phyloP scores from a whole-genome alignment of 345 rosid species.

The Hevea brasiliensis region DNA sequence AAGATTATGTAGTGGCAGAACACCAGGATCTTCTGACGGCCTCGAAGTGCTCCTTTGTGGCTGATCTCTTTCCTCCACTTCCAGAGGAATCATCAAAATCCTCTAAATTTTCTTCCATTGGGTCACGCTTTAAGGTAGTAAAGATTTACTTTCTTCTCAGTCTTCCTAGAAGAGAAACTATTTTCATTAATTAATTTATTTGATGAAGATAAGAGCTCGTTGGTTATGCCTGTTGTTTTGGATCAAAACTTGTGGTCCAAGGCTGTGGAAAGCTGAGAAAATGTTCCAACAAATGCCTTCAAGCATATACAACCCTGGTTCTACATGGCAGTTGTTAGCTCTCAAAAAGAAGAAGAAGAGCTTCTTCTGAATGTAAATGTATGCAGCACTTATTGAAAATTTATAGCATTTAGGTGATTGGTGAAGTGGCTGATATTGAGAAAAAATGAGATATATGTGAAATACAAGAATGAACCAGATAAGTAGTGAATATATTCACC shows the following conservation, averaged over 20 bases:
- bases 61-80: slow-evolving; percentile 79
- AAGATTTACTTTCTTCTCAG: slow-evolving; percentile 9
- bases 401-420: background rate
- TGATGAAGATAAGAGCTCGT: background rate
- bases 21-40: slow-evolving; percentile 91
- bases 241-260: background rate
- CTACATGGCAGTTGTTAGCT: background rate
- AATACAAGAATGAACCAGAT: no score
- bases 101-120: slow-evolving; percentile 97
- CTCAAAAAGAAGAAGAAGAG: background rate
- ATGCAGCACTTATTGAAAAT: background rate
- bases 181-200: background rate
- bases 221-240: background rate
- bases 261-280: background rate
- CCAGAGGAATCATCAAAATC: slow-evolving; percentile 90
- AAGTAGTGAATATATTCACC: no score
- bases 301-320: background rate
- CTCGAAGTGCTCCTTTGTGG: slow-evolving; percentile 74
- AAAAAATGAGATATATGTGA: no score
- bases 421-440: no score
- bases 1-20: slow-evolving; percentile 99
- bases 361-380: background rate
- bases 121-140: slow-evolving; percentile 92
- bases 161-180: slow-evolving; percentile 1
- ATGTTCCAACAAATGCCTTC: background rate